Base-by-base conservation (phyloP, 148 eudicot genomes). In the Chenopodium formosanum region DNA sequence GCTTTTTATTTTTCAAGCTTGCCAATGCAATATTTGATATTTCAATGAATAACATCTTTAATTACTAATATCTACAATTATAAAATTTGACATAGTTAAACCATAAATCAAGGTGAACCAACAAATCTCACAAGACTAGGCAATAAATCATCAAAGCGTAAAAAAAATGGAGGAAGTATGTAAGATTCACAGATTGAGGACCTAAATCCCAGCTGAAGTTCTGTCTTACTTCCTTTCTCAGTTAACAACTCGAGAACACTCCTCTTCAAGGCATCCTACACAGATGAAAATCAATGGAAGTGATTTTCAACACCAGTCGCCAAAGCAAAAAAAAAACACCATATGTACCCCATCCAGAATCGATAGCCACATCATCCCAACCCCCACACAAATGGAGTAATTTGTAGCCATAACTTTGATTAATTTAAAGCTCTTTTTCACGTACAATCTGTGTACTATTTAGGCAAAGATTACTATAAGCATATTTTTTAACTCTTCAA, bases 151-250 rank as follows among this genome's bases (percentile, higher is more conserved):
- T 40, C 44, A 40, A 4, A 40, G 44, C 44, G 44, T 40, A 40
- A 40, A 40, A 40, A 40, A 40, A 40, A 40, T 40, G 44, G 44
- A 40, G 44, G 8, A 6, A 40, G 44, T 50, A 50, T 2, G 53
- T 50, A 56, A 16, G 62, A 56, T 56, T 56, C 17, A 65, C 11
- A 64, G 9, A 58, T 27, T 58, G 19, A 63, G 78, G 86, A 96
- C 99, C 92, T 94, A 89, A 88, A 94, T 78, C 99, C 99, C 82
- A 96, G 93, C 84, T 87, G 88, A 77, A 96, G 94, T 80, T 96
- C 98, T 50, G 95, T 94, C 87, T 92, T 90, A 74, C 27, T 86
- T 78, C 93, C 94, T 86, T 90, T 96, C 77, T 85, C 89, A 13
- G 87, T 89, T 72, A 96, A 86, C 83, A 96, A 88, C 79, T 92